Evolutionary conservation across 306 rosid species (phyloP).

Genomic region (cucumber (Cucumis sativus)): DNA sequence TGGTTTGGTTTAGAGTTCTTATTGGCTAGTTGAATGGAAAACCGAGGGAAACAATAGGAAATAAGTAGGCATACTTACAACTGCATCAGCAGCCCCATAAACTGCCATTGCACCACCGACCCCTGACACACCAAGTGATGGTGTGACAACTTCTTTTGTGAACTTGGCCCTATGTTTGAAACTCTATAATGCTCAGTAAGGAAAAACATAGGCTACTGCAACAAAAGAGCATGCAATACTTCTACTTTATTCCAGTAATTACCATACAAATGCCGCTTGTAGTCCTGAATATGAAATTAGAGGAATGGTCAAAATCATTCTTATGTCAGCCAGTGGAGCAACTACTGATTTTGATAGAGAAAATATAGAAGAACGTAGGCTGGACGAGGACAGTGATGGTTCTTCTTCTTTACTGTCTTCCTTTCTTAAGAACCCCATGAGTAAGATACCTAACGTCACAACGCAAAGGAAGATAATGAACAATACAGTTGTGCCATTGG

Average conservation of each 20-base stretch:
- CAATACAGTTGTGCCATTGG: constrained; percentile 49
- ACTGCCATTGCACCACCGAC: constrained; percentile 93
- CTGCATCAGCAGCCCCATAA: constrained; percentile 90
- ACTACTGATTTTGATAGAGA: constrained; percentile 44
- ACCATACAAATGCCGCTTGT: constrained; percentile 97
- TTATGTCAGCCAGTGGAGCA: constrained; percentile 39
- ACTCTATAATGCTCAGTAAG: constrained; percentile 7
- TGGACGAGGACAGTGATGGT: constrained; percentile 23
- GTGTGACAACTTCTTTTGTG: constrained; percentile 68
- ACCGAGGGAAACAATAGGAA: background rate
- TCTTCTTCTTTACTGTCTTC: constrained; percentile 30
- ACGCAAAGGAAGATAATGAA: constrained; percentile 64
- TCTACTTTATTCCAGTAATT: constrained; percentile 22
- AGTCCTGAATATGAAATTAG: constrained; percentile 92
- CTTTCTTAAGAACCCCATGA: constrained; percentile 68
- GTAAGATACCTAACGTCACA: constrained; percentile 60
- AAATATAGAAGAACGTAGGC: constrained; percentile 27
- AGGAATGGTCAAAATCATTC: constrained; percentile 79
- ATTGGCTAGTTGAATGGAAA: background rate
- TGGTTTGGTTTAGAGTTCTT: too few species aligned
- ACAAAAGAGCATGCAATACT: constrained; percentile 12
- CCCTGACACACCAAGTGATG: constrained; percentile 78
- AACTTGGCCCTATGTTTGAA: constrained; percentile 59
- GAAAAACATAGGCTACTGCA: constrained; percentile 3
- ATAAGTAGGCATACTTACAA: constrained; percentile 42